Evolutionary conservation across 768 basidiomycete species (phyloP), one percentile per base, ranked within the genome.

Genomic region (Suillus tomentosus): DNA sequence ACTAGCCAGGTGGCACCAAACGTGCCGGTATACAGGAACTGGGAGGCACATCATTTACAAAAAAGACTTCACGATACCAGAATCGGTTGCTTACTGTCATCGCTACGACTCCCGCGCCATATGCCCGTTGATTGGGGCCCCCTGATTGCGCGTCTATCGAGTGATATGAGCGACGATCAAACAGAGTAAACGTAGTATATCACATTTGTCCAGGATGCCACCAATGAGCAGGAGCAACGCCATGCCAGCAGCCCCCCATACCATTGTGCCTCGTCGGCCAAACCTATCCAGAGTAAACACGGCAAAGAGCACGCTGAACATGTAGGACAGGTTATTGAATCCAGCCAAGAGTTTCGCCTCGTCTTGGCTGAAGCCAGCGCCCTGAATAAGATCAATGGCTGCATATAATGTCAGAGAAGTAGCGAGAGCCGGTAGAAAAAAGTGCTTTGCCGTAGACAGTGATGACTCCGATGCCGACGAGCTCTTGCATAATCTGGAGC

Each of bases 1-100:
- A 64, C 63, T 14, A 64, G 31, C 63, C 63, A 64, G 14, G 63
- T 64, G 14, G 63, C 62, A 9, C 62, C 62, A 45, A 63, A 63
- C 7, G 63, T 64, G 27, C 63, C 63, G 22, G 63, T 64, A 61
- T 63, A 63, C 19, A 63, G 62, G 62, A 64, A 64, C 62, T 63
- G 42, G 15, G 17, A 54, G 53, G 27, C 31, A 31, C 51, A 54
- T 27, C 7, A 47, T 31, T 19, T 19, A 27, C 36, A 40, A 22
- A 57, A 17, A 10, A 11, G 56, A 27, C 53, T n/a, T 54, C 53
- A 34, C 19, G 19, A 36, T n/a, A 34, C 11, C 31, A 2, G 24
- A 24, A 27, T 27, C 5, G 15, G 24, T 39, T 27, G 10, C 39
- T 57, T 17, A 57, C 22, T 13, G 53, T 54, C 53, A 54, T 54